phyloP scores from a whole-genome alignment of 2,329 filamentous ascomycete genomes.

The Beauveria sp. region DNA sequence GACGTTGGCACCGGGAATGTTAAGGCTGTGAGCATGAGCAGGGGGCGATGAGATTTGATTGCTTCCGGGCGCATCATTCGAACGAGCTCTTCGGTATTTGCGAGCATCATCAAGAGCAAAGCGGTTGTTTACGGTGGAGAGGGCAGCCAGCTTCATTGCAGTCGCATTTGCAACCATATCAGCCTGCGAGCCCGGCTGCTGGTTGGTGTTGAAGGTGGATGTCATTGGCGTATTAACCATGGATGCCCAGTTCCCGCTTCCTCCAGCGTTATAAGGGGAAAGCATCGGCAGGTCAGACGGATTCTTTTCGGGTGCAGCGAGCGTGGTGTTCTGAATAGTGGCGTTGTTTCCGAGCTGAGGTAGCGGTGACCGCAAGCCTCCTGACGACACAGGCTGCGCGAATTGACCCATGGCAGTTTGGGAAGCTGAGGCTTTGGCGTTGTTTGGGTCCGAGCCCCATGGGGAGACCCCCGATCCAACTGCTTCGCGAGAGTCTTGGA shows the following conservation, averaged over 20 bases:
- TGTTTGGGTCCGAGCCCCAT: slow-evolving; percentile 56
- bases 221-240: slow-evolving; percentile 98
- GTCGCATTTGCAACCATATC: slow-evolving; percentile 99
- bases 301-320: slow-evolving; percentile 62
- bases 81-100: slow-evolving; percentile 87
- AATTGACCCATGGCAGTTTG: slow-evolving; percentile 92
- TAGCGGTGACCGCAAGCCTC: slow-evolving; percentile 70
- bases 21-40: slow-evolving; percentile 38
- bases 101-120: slow-evolving; percentile 95
- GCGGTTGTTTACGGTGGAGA: slow-evolving; percentile 97
- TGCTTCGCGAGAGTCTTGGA: slow-evolving; percentile 26
- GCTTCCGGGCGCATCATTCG: slow-evolving; percentile 67
- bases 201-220: slow-evolving; percentile 60
- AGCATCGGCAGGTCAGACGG: slow-evolving; percentile 69
- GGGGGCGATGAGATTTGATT: slow-evolving; percentile 56
- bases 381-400: slow-evolving; percentile 68
- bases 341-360: slow-evolving; percentile 58
- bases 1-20: slow-evolving; percentile 65
- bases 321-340: slow-evolving; percentile 76
- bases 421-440: slow-evolving; percentile 69
- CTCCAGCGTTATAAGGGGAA: slow-evolving; percentile 65
- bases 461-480: slow-evolving; percentile 49
- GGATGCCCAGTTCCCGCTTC: slow-evolving; percentile 93
- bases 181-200: slow-evolving; percentile 47
- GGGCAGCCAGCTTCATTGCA: slow-evolving; percentile 94